Evolutionary conservation across 1,139 yeast genomes (phyloP), one percentile per base, ranked within the genome.

Genomic region (Blastobotrys capitulatus): DNA sequence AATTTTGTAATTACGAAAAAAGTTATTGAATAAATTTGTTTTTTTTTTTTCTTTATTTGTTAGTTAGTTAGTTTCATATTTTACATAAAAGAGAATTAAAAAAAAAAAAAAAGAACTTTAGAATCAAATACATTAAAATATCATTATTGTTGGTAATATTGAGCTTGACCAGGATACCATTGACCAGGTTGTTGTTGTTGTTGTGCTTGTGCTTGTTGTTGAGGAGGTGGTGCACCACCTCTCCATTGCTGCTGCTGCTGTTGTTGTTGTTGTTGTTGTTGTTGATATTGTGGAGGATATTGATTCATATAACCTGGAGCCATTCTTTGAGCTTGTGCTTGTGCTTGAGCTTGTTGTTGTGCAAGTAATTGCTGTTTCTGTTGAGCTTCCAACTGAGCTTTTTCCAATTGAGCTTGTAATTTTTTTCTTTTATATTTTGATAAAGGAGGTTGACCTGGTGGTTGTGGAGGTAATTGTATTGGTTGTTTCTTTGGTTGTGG

Each of bases 1-100:
- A 52, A 55, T 63, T 27, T 52, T 64, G 46, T 63, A 52, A 49
- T 40, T 22, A 13, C 6, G 6, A 5, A 15, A 5, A 32, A 32
- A 7, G n/a, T 8, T 36, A 19, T 26, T 16, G 2, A 12, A 13
- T 36, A 36, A 12, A 36, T 19, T 19, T n/a, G n/a, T n/a, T n/a
- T n/a, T n/a, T n/a, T n/a, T n/a, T n/a, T n/a, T n/a, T n/a, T n/a
- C n/a, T n/a, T n/a, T n/a, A n/a, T n/a, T n/a, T n/a, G n/a, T n/a
- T n/a, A n/a, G n/a, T n/a, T n/a, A n/a, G n/a, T n/a, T n/a, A n/a
- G n/a, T n/a, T n/a, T n/a, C n/a, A n/a, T n/a, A n/a, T n/a, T n/a
- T n/a, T n/a, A n/a, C n/a, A n/a, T n/a, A n/a, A n/a, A n/a, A n/a
- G n/a, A n/a, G n/a, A n/a, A n/a, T n/a, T n/a, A n/a, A n/a, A n/a